Percentiles rank a stretch among this genome's conserved stretches.
These are phyloP conservation scores for Astrothelium subdiscretum DNA, from an alignment of 495 filamentous ascomycete genomes.

Conservation along the genomic window DNA sequence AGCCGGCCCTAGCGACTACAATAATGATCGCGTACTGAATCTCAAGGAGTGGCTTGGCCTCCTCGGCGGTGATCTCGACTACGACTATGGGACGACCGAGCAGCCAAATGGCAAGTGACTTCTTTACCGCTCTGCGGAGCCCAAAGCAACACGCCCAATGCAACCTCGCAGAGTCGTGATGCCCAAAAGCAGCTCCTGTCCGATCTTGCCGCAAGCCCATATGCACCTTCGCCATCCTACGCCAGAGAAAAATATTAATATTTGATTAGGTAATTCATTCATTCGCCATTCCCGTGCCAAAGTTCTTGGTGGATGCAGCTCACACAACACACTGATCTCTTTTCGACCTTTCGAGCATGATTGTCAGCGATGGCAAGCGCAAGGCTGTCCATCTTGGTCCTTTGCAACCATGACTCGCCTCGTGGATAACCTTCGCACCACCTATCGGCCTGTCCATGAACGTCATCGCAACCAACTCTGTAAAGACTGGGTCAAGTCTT, in stretches of 20 bases:
- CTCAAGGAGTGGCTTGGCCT: slow-evolving; percentile 70
- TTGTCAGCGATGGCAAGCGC: slow-evolving; percentile 56
- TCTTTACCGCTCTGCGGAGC: background rate
- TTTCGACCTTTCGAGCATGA: slow-evolving; percentile 78
- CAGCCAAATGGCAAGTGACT: slow-evolving; percentile 39
- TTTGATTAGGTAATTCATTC: slow-evolving; percentile 52
- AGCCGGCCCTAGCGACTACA: slow-evolving; percentile 41
- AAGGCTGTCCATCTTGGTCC: slow-evolving; percentile 66
- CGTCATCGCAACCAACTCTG: slow-evolving; percentile 73
- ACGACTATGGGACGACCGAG: slow-evolving; percentile 76
- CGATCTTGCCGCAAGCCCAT: background rate
- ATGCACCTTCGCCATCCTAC: background rate
- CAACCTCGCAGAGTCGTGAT: background rate
- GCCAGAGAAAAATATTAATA: background rate
- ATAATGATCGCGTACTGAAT: slow-evolving; percentile 58
- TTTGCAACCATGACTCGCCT: slow-evolving; percentile 67
- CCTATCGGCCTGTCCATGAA: slow-evolving; percentile 64
- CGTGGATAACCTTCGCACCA: slow-evolving; percentile 65
- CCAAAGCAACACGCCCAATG: background rate
- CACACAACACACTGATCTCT: slow-evolving; percentile 77
- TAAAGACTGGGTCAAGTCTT: slow-evolving; percentile 69
- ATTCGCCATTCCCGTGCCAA: slow-evolving; percentile 78
- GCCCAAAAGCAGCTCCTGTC: background rate
- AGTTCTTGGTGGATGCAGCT: slow-evolving; percentile 75
- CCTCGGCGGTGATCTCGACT: slow-evolving; percentile 71